These are phyloP conservation scores for Yamadazyma endophytica DNA, from an alignment of 805 yeast genomes.

Conservation along the genomic window DNA sequence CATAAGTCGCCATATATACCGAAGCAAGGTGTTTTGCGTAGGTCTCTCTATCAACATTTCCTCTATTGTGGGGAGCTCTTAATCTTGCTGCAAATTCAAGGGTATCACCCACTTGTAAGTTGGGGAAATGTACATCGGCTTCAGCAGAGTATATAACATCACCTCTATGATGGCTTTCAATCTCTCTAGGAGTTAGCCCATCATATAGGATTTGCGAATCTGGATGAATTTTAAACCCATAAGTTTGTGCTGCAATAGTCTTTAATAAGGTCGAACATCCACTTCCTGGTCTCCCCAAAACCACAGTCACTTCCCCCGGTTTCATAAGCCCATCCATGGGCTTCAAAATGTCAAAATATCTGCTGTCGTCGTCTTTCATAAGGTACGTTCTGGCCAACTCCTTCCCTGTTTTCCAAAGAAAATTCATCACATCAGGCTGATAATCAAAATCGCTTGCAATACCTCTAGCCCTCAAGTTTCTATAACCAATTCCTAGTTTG, in stretches of 20 bases:
- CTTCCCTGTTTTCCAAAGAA: conserved; percentile 26
- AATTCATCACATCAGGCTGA: conserved; percentile 51
- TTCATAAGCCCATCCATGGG: conserved; percentile 21
- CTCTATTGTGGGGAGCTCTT: conserved; percentile 38
- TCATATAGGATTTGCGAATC: conserved; percentile 30
- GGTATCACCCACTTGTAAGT: conserved; percentile 51
- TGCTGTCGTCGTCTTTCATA: conserved; percentile 7
- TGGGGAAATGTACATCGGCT: conserved; percentile 54
- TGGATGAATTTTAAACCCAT: conserved; percentile 29
- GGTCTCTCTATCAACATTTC: conserved; percentile 25
- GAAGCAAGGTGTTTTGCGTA: conserved; percentile 38
- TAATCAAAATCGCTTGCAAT: conserved; percentile 61
- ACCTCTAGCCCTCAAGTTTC: conserved; percentile 53
- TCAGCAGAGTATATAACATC: conserved; percentile 45
- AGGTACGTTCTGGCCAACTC: too few relatives aligned
- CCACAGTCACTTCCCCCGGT: conserved; percentile 37
- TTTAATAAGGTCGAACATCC: conserved; percentile 37
- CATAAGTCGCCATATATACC: conserved; percentile 42
- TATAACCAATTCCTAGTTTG: conserved; percentile 51
- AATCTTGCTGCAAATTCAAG: conserved; percentile 50
- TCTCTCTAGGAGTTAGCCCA: conserved; percentile 26
- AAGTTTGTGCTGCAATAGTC: conserved; percentile 32
- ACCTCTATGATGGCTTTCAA: conserved; percentile 26
- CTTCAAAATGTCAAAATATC: conserved; percentile 20
- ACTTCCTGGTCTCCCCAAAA: conserved; percentile 37